These are phyloP conservation scores for Clarireedia monteithiana DNA, from an alignment of 2,329 filamentous ascomycete species.

Conservation along the genomic window DNA sequence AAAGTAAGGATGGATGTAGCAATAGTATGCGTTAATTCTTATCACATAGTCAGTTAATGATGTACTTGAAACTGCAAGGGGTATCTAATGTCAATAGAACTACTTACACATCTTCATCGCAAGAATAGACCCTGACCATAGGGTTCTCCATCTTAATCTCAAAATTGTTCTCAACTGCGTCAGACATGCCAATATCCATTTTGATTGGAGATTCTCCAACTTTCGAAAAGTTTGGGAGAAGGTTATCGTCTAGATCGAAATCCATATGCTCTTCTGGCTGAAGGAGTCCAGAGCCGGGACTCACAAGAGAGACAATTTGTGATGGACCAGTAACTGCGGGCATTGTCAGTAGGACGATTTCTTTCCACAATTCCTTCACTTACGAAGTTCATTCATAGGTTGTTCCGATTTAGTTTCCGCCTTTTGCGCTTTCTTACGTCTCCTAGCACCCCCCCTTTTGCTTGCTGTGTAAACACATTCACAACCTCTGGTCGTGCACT, in stretches of 20 bases:
- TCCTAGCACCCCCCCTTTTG: conserved; percentile 24
- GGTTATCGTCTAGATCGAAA: neutral
- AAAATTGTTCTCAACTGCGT: conserved; percentile 8
- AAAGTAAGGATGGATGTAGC: conserved; percentile 44
- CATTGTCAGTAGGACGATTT: neutral
- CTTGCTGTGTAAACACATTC: conserved; percentile 26
- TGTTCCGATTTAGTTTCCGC: neutral
- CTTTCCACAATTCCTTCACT: neutral
- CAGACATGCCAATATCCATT: conserved; percentile 13
- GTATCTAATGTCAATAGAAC: no score
- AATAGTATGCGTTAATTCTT: conserved; percentile 44
- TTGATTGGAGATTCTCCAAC: neutral
- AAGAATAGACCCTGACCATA: conserved; percentile 18
- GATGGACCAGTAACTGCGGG: conserved; percentile 3
- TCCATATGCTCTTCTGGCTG: neutral
- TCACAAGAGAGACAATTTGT: conserved; percentile 2
- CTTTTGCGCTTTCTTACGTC: conserved; percentile 15
- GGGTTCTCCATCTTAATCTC: neutral
- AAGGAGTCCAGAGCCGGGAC: conserved; percentile 2
- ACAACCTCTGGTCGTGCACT: conserved; percentile 27
- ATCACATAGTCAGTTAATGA: neutral
- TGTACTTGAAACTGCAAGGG: neutral
- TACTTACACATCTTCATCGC: conserved; percentile 24
- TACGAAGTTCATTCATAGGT: conserved; percentile 6
- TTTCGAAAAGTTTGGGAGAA: neutral